Conservation (phyloP, 176 grass and related monocot species). For the Ensete glaucum region DNA sequence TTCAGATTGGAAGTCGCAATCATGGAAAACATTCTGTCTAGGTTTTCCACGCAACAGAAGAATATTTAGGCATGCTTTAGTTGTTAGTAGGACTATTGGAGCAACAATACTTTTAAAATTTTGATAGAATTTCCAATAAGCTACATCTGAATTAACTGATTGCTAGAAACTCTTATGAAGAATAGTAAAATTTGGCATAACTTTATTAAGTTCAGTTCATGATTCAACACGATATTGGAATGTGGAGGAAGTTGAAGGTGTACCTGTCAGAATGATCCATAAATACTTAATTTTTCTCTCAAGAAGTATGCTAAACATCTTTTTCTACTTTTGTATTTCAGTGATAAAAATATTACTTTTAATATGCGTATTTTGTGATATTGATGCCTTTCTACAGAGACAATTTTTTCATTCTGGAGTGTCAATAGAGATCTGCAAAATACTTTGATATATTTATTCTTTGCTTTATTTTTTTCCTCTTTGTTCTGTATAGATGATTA, state of each 20-base stretch:
- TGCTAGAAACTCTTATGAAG: too few relatives aligned
- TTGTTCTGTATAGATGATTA: constrained; percentile 39
- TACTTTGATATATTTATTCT: background rate
- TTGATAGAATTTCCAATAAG: background rate
- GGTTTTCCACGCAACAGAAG: background rate
- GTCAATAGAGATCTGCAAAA: background rate
- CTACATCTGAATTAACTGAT: background rate
- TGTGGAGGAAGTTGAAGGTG: background rate
- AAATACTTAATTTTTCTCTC: too few relatives aligned
- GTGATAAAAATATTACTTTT: background rate
- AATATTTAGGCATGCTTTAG: background rate
- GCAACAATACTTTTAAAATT: background rate
- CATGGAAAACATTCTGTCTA: background rate
- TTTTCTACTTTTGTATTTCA: background rate
- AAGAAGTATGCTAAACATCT: background rate
- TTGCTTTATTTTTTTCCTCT: background rate
- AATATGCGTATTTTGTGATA: background rate
- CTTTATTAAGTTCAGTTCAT: background rate
- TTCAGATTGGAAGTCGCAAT: too few relatives aligned
- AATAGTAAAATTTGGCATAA: too few relatives aligned
- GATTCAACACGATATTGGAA: background rate
- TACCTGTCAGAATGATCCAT: background rate
- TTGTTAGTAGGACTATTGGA: background rate
- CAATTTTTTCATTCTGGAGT: background rate
- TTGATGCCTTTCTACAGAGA: background rate